Base-by-base conservation (phyloP, 176 grass and related monocot species). In the Eleusine coracana region DNA sequence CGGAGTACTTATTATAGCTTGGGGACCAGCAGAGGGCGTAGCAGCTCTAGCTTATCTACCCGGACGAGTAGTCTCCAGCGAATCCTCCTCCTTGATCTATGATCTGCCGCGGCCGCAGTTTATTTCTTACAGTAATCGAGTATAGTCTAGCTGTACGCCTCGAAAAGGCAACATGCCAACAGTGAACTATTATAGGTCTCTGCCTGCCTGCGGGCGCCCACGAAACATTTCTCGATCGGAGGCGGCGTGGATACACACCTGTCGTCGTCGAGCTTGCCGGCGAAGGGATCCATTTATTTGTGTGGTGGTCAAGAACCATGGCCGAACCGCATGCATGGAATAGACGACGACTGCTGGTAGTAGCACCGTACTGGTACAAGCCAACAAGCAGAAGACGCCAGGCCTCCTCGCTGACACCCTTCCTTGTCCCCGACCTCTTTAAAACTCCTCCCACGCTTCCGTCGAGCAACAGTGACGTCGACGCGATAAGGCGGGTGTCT, bases 371-470 rank as follows among this genome's bases (percentile, higher is more conserved):
- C 0, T 3, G 1, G 10, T 5, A 63, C 10, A 1, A 13, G 18
- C 31, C 55, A 42, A 39, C 55, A 42, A 39, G 48, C 49, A 40
- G 6, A 37, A 13, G 12, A 21, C 20, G 55, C 20, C 56, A 59
- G 20, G 10, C 4, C 17, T 5, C 20, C 20, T n/a, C 49, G 13
- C 65, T 71, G 75, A 64, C 74, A 85, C 75, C 5, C 14, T 63
- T 63, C 21, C 83, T 39, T 71, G 66, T 78, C 66, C 66, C 66
- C 54, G 62, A 0, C 66, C 65, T 76, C 55, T 76, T 23, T 40
- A 59, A 76, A 76, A 61, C 41, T 16, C 41, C 1, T 0, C 16
- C 2, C 25, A 31, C 23, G 21, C 69, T 48, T 20, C 13, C 3
- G 3, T 25, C 2, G 5, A 4, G 5, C 5, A 64, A 23, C 50